phyloP scores from a whole-genome alignment of 2,329 filamentous ascomycete species.

The Thermoascus crustaceus region DNA sequence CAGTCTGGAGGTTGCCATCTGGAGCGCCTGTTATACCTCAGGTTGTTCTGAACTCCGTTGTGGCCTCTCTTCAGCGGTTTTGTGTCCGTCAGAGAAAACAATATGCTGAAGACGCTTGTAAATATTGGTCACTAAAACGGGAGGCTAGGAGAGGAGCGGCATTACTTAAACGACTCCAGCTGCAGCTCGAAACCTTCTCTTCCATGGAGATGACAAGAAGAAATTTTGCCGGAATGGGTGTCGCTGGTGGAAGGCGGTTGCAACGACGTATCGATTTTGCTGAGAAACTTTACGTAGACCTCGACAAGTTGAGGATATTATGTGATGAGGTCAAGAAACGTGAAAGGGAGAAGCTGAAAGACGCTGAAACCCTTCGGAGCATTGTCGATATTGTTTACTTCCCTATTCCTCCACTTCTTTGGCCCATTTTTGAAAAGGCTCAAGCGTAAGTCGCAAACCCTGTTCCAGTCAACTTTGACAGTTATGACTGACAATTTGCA shows the following conservation, averaged over 20 bases:
- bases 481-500: constrained; percentile 16
- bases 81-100: constrained; percentile 81
- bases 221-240: constrained; percentile 93
- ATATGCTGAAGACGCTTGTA: constrained; percentile 85
- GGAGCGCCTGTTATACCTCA: constrained; percentile 91
- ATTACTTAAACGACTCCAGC: constrained; percentile 81
- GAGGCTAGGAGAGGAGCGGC: constrained; percentile 87
- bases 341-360: constrained; percentile 69
- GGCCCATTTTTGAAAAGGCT: constrained; percentile 71
- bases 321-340: constrained; percentile 64
- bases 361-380: constrained; percentile 64
- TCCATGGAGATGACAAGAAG: constrained; percentile 95
- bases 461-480: neutral
- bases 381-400: constrained; percentile 90
- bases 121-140: constrained; percentile 95
- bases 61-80: constrained; percentile 74
- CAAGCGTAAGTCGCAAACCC: constrained; percentile 56
- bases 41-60: constrained; percentile 76
- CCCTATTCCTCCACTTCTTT: constrained; percentile 68
- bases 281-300: constrained; percentile 53
- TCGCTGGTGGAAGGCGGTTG: constrained; percentile 68
- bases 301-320: constrained; percentile 65
- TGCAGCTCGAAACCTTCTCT: constrained; percentile 93
- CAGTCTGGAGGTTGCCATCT: constrained; percentile 84
- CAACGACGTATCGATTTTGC: constrained; percentile 83